Conservation (phyloP, 1,139 yeast genomes). For the Yamadazyma triangularis region DNA sequence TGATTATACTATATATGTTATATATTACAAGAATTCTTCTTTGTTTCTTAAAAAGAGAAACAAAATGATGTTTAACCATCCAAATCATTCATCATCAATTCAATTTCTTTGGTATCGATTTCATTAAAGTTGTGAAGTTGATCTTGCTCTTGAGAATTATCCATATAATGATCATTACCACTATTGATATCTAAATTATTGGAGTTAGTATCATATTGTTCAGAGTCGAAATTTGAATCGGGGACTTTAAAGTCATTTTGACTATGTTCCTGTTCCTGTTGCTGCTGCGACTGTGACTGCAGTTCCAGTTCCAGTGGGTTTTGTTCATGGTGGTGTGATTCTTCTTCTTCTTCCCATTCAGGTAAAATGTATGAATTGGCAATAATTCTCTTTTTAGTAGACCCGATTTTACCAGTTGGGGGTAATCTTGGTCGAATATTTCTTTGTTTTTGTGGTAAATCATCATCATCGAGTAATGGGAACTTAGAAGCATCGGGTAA, state of each 20-base stretch:
- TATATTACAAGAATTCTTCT: too few relatives aligned
- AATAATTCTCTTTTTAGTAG: constrained; percentile 59
- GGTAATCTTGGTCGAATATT: constrained; percentile 83
- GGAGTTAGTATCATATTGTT: neutral
- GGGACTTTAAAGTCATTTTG: too few relatives aligned
- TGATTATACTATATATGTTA: too few relatives aligned
- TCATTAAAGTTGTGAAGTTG: constrained; percentile 6
- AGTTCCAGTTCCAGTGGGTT: neutral
- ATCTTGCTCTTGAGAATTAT: too few relatives aligned
- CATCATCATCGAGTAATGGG: constrained; percentile 68
- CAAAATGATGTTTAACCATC: constrained; percentile 2
- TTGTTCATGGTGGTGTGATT: constrained; percentile 2
- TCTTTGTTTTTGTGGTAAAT: constrained; percentile 73
- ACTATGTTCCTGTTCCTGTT: neutral
- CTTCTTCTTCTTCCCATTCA: constrained; percentile 19
- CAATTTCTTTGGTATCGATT: constrained; percentile 13
- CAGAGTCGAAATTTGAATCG: too few relatives aligned
- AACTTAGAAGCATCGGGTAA: constrained; percentile 40
- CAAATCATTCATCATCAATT: constrained; percentile 12
- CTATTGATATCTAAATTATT: neutral
- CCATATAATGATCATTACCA: neutral
- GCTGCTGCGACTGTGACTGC: neutral
- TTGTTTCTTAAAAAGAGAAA: too few relatives aligned
- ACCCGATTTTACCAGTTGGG: constrained; percentile 84
- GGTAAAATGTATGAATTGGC: constrained; percentile 46